These are phyloP conservation scores for Serpula lacrymans DNA, from an alignment of 768 basidiomycete genomes.

Conservation along the genomic window DNA sequence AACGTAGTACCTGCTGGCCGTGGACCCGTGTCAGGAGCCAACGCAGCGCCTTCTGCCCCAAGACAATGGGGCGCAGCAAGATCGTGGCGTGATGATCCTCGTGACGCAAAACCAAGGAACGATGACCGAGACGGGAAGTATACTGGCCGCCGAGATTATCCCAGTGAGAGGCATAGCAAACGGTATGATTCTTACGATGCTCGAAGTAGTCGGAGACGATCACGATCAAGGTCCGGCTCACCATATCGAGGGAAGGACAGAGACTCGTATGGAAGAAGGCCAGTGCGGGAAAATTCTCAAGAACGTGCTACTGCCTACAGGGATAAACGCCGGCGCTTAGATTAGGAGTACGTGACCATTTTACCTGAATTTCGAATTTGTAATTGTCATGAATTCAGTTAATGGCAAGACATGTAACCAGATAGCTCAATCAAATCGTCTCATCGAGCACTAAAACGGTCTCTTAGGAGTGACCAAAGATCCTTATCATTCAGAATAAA, in stretches of 20 bases:
- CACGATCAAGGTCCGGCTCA: conserved; percentile 27
- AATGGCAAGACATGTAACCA: too few relatives aligned
- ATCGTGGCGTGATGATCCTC: conserved; percentile 35
- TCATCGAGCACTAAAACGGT: too few relatives aligned
- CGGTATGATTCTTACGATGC: conserved; percentile 13
- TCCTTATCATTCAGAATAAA: too few relatives aligned
- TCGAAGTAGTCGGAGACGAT: conserved; percentile 17
- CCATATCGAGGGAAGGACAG: conserved; percentile 23
- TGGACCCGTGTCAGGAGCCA: conserved; percentile 29
- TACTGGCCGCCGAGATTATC: conserved; percentile 16
- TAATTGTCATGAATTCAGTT: too few relatives aligned
- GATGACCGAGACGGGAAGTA: conserved; percentile 18
- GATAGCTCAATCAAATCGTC: too few relatives aligned
- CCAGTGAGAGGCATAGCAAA: conserved; percentile 14
- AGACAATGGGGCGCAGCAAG: conserved; percentile 30
- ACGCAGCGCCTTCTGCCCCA: conserved; percentile 27
- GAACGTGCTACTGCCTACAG: conserved; percentile 33
- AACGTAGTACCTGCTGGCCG: conserved; percentile 38
- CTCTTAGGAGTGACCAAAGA: too few relatives aligned
- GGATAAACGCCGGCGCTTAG: conserved; percentile 57
- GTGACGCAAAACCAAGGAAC: conserved; percentile 15
- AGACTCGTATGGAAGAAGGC: conserved; percentile 13
- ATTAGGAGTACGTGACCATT: conserved; percentile 33
- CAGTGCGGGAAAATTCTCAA: conserved; percentile 27
- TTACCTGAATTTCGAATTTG: too few relatives aligned